A percentile compares a stretch with the other conserved stretches of the same genome.
Evolutionary conservation across 75 land plant genomes (phyloP).

Genomic region (Isoetes taiwanensis): DNA sequence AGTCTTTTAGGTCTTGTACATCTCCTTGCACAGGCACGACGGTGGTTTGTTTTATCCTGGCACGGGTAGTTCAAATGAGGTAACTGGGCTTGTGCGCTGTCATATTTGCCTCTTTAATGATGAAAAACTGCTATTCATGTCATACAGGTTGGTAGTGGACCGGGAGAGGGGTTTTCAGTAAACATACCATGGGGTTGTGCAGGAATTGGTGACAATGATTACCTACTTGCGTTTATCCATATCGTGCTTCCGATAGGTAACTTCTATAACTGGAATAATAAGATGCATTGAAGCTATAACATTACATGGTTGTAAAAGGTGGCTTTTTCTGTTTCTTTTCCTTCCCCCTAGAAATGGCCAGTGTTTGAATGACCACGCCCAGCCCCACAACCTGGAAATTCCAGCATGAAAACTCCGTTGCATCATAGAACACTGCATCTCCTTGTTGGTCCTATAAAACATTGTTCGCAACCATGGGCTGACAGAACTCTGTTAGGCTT

Average conservation of each 20-base stretch:
- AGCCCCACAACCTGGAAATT: no score
- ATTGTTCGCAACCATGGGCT: no score
- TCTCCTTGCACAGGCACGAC: conserved; percentile 66
- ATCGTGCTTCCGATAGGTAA: conserved; percentile 89
- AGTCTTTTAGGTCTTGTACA: conserved; percentile 37
- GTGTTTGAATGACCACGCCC: no score
- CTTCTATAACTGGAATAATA: no score
- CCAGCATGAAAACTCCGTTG: no score
- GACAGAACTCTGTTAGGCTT: no score
- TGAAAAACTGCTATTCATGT: background rate
- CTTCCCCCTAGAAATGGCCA: no score
- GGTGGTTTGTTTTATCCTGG: conserved; percentile 74
- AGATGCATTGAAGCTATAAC: no score
- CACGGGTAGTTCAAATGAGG: conserved; percentile 77
- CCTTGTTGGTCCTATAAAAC: no score
- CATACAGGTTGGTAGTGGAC: conserved; percentile 50
- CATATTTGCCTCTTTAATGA: background rate
- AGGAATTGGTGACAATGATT: conserved; percentile 89
- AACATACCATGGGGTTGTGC: conserved; percentile 86
- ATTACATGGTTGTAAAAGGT: no score
- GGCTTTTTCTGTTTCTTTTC: no score
- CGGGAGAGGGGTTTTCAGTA: conserved; percentile 77
- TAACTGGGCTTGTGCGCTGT: conserved; percentile 4
- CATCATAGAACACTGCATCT: no score
- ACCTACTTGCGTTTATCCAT: conserved; percentile 79